Percentiles rank a stretch among this genome's conserved stretches.
Conservation (phyloP, 257 asterid species). For the Thymus quinquecostatus region DNA sequence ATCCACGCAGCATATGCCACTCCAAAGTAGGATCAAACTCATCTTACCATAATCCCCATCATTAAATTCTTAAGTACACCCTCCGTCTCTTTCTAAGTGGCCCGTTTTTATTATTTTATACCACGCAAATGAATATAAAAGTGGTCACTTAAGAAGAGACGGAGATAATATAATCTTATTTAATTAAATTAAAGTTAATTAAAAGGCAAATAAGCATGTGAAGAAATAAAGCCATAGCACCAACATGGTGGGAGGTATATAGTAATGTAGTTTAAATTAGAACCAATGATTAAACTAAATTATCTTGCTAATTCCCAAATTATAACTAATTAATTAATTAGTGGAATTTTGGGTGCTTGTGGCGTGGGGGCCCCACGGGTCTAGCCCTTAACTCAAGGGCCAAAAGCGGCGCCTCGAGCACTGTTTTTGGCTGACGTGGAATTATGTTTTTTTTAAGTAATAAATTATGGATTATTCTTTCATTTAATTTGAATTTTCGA, state of each 20-base stretch:
- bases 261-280: slow-evolving; percentile 27
- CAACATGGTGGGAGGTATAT: slow-evolving; percentile 30
- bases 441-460: neutral
- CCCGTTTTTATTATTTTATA: no score
- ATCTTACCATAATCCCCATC: slow-evolving; percentile 17
- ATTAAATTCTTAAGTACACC: slow-evolving; percentile 8
- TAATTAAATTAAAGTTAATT: slow-evolving; percentile 18
- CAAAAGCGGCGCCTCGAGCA: slow-evolving; percentile 34
- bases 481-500: neutral
- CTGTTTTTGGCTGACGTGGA: slow-evolving; percentile 4
- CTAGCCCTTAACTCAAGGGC: slow-evolving; percentile 31
- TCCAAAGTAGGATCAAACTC: slow-evolving; percentile 28
- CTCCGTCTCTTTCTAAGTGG: neutral
- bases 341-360: slow-evolving; percentile 2
- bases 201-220: slow-evolving; percentile 34
- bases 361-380: neutral
- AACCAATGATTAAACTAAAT: slow-evolving; percentile 33
- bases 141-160: no score
- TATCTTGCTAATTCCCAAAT: slow-evolving; percentile 27
- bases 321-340: neutral
- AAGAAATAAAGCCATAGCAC: slow-evolving; percentile 36
- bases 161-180: no score
- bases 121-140: no score
- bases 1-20: slow-evolving; percentile 29
- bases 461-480: neutral